These are phyloP conservation scores for Diplodia sapinea DNA, from an alignment of 2,329 filamentous ascomycete species.

Conservation along the genomic window DNA sequence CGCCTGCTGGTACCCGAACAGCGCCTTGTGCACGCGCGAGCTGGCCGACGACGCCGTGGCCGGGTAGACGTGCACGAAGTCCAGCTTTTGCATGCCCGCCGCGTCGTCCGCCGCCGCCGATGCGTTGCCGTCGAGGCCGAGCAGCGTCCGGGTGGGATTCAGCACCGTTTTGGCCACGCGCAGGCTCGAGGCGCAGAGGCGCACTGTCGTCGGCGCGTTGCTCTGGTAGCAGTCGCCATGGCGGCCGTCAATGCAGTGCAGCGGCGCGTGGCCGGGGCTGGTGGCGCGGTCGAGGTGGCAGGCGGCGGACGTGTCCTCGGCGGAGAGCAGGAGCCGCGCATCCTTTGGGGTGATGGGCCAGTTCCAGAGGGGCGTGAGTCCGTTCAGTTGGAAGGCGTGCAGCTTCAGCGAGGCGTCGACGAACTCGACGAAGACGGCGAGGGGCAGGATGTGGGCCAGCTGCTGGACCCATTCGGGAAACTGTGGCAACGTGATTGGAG, in stretches of 20 bases:
- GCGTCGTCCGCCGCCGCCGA: background rate
- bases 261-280: background rate
- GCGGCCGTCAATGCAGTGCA: conserved; percentile 17
- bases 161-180: background rate
- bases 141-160: background rate
- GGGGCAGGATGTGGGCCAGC: conserved; percentile 21
- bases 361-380: conserved; percentile 17
- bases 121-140: background rate
- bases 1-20: conserved; percentile 3
- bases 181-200: conserved; percentile 8
- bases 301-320: background rate
- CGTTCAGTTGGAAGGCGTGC: conserved; percentile 23
- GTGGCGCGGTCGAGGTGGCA: conserved; percentile 10
- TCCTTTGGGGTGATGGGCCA: conserved; percentile 24
- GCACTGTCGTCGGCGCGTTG: conserved; percentile 10
- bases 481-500: conserved; percentile 1
- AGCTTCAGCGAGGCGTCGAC: conserved; percentile 14
- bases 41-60: background rate
- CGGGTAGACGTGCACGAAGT: conserved; percentile 7
- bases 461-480: conserved; percentile 23
- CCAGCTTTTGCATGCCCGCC: conserved; percentile 9
- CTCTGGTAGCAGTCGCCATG: conserved; percentile 12
- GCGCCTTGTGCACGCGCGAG: background rate
- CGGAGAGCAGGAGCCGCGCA: conserved; percentile 7
- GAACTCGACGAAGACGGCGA: conserved; percentile 17